Conservation (phyloP, 306 rosid genomes). For the Hylodesmum podocarpum region DNA sequence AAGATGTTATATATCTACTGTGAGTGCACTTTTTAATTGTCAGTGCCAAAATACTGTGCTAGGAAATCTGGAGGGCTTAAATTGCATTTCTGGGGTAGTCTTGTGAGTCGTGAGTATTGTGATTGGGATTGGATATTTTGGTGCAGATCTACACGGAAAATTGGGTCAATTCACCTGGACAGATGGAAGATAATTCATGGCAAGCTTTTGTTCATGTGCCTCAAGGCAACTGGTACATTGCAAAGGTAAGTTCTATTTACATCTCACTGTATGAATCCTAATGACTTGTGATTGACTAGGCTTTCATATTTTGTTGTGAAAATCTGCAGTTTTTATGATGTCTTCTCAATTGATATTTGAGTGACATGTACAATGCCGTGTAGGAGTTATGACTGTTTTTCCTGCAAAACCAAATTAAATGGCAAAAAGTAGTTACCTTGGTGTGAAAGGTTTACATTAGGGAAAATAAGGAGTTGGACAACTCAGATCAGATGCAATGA, state of each 20-base stretch:
- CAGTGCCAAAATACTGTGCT: not conserved
- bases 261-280: slow-evolving; percentile 3
- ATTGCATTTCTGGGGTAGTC: not conserved
- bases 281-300: not conserved
- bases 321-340: not conserved
- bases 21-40: slow-evolving; percentile 39
- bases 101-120: not conserved
- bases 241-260: slow-evolving; percentile 54
- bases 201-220: slow-evolving; percentile 79
- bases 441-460: not conserved
- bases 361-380: not conserved
- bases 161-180: slow-evolving; percentile 94
- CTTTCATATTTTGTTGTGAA: slow-evolving; percentile 2
- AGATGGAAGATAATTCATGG: slow-evolving; percentile 87
- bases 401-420: slow-evolving; percentile 12
- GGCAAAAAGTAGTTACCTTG: not conserved
- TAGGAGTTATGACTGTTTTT: not conserved
- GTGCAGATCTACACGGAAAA: slow-evolving; percentile 88
- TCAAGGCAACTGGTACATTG: slow-evolving; percentile 78
- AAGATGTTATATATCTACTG: slow-evolving; percentile 89
- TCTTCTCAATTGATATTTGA: not conserved
- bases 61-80: not conserved
- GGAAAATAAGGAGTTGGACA: not conserved
- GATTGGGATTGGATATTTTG: slow-evolving; percentile 14
- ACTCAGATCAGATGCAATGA: not conserved